Evolutionary conservation across 805 yeast species (phyloP).

Genomic region (Candida mattraensis): DNA sequence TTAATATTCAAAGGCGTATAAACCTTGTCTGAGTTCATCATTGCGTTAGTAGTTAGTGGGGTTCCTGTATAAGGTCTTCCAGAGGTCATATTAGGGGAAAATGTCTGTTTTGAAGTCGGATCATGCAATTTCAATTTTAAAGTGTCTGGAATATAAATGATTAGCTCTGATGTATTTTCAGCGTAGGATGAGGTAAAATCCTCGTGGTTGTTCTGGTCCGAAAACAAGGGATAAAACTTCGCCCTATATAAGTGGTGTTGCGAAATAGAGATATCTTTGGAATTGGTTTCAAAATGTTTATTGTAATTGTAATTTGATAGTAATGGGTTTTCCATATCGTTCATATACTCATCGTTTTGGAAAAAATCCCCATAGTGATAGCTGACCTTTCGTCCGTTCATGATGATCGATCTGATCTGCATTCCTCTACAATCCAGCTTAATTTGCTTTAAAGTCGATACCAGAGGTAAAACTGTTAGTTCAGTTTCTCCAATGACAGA

Average conservation of each 20-base stretch:
- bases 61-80: constrained; percentile 36
- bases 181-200: constrained; percentile 28
- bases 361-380: constrained; percentile 56
- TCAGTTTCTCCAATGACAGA: constrained; percentile 75
- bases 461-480: constrained; percentile 72
- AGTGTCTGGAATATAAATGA: constrained; percentile 62
- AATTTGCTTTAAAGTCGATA: constrained; percentile 54
- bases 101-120: constrained; percentile 35
- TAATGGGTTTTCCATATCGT: constrained; percentile 30
- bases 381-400: constrained; percentile 60
- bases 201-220: constrained; percentile 40
- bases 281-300: constrained; percentile 41
- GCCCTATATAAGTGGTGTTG: constrained; percentile 62
- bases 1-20: constrained; percentile 74
- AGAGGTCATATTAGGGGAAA: constrained; percentile 34
- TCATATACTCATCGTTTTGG: constrained; percentile 37
- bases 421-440: constrained; percentile 81
- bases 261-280: constrained; percentile 40
- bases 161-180: constrained; percentile 61
- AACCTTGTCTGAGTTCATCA: constrained; percentile 41
- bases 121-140: constrained; percentile 62
- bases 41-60: constrained; percentile 34
- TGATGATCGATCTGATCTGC: constrained; percentile 57
- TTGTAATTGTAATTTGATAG: constrained; percentile 32
- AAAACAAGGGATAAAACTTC: constrained; percentile 51